Evolutionary conservation across 2,329 filamentous ascomycete species (phyloP).

Genomic region (Aspergillus sp.): DNA sequence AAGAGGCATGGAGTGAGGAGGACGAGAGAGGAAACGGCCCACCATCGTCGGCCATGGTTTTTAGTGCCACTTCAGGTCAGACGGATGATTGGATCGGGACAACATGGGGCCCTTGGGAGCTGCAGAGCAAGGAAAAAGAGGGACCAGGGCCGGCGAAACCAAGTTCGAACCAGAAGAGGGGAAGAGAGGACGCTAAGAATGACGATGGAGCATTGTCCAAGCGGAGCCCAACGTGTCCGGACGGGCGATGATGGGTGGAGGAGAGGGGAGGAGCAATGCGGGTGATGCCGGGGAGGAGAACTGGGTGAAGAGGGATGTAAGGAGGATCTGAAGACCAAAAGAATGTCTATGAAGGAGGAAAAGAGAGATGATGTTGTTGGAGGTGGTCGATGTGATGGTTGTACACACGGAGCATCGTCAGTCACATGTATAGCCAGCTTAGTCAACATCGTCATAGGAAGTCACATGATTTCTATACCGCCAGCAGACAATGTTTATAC

Average conservation of each 20-base stretch:
- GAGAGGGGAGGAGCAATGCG: background rate
- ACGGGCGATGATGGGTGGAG: background rate
- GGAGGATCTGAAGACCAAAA: too few species aligned
- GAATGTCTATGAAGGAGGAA: too few species aligned
- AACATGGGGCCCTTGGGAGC: background rate
- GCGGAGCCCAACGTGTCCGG: conserved; percentile 2
- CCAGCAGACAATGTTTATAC: too few species aligned
- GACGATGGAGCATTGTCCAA: conserved; percentile 6
- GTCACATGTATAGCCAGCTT: too few species aligned
- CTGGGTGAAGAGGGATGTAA: background rate
- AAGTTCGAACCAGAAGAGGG: background rate
- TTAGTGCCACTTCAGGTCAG: background rate
- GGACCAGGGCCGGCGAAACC: too few species aligned
- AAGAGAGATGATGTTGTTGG: too few species aligned
- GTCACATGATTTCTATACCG: too few species aligned
- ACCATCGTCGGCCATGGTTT: background rate
- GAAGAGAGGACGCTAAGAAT: background rate
- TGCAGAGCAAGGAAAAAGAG: too few species aligned
- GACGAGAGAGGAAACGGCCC: background rate
- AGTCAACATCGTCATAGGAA: too few species aligned
- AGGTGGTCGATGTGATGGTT: too few species aligned
- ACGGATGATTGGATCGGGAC: background rate
- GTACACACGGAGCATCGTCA: too few species aligned
- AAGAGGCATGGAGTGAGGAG: background rate
- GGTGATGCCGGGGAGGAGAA: background rate